phyloP scores from a whole-genome alignment of 371 early-diverging fungal species.

The Capniomyces stellatus region DNA sequence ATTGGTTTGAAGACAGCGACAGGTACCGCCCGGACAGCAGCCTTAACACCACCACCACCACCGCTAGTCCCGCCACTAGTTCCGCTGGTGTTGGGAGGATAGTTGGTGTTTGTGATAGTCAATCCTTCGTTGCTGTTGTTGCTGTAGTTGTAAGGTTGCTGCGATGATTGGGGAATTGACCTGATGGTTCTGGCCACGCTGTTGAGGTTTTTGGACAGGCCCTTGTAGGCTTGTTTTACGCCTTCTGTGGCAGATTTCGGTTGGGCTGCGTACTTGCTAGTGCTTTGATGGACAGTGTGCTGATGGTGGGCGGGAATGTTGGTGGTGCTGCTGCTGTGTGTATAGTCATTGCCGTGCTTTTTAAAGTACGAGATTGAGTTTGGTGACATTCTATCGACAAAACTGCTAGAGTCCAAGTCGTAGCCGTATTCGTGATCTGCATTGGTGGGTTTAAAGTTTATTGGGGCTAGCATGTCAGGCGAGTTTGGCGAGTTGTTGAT shows the following conservation, averaged over 20 bases:
- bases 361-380: too few relatives aligned
- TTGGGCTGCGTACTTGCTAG: conserved; percentile 64
- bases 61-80: background rate
- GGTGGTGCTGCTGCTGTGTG: conserved; percentile 9
- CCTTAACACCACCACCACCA: conserved; percentile 37
- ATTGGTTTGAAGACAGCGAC: conserved; percentile 87
- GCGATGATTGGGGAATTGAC: conserved; percentile 73
- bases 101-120: conserved; percentile 3
- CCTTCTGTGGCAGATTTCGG: conserved; percentile 75
- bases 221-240: conserved; percentile 57
- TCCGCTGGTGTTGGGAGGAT: background rate
- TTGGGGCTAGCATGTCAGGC: background rate
- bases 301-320: background rate
- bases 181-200: conserved; percentile 71
- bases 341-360: too few relatives aligned
- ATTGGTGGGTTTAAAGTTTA: too few relatives aligned
- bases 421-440: too few relatives aligned
- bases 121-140: conserved; percentile 3
- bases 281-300: background rate
- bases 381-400: background rate
- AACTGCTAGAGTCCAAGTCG: too few relatives aligned
- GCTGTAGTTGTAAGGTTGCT: conserved; percentile 25
- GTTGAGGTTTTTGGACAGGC: conserved; percentile 52
- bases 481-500: background rate
- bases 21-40: conserved; percentile 80